Evolutionary conservation across 2,329 filamentous ascomycete genomes (phyloP).

Genomic region (Phyllosticta ampelicida): DNA sequence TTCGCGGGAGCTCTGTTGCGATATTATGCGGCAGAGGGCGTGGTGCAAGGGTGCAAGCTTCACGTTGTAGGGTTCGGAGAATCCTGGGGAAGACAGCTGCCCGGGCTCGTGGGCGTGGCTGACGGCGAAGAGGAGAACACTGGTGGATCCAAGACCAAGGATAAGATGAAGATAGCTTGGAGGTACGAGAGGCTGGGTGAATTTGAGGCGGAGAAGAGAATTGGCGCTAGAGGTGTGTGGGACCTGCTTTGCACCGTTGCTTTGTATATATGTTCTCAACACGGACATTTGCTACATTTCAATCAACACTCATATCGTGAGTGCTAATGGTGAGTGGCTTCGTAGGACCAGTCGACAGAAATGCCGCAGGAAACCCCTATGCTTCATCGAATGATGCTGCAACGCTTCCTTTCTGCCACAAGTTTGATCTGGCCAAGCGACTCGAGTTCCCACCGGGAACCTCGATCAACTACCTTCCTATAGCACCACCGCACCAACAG

Average conservation of each 20-base stretch:
- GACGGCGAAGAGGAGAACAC: constrained; percentile 26
- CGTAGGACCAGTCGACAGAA: constrained; percentile 7
- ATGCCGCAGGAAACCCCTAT: not conserved
- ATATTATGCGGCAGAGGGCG: constrained; percentile 87
- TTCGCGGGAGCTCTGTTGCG: constrained; percentile 75
- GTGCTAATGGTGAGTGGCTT: constrained; percentile 10
- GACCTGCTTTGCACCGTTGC: constrained; percentile 3
- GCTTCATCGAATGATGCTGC: constrained; percentile 14
- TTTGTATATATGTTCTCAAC: constrained; percentile 11
- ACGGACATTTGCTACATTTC: not conserved
- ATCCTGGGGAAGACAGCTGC: constrained; percentile 72
- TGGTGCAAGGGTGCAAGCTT: constrained; percentile 81
- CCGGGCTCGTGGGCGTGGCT: constrained; percentile 52
- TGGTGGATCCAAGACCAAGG: constrained; percentile 34
- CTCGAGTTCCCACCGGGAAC: constrained; percentile 31
- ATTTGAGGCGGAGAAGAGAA: constrained; percentile 43
- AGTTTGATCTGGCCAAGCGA: constrained; percentile 43
- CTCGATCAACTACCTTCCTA: constrained; percentile 41
- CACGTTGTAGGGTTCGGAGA: constrained; percentile 75
- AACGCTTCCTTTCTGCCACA: constrained; percentile 36
- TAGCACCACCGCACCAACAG: constrained; percentile 51
- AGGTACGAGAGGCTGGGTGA: constrained; percentile 79
- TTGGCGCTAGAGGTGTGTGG: constrained; percentile 48
- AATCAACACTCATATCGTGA: not conserved
- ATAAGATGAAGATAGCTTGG: constrained; percentile 99